Evolutionary conservation across 805 yeast species (phyloP).

Genomic region (Candida nemodendra): DNA sequence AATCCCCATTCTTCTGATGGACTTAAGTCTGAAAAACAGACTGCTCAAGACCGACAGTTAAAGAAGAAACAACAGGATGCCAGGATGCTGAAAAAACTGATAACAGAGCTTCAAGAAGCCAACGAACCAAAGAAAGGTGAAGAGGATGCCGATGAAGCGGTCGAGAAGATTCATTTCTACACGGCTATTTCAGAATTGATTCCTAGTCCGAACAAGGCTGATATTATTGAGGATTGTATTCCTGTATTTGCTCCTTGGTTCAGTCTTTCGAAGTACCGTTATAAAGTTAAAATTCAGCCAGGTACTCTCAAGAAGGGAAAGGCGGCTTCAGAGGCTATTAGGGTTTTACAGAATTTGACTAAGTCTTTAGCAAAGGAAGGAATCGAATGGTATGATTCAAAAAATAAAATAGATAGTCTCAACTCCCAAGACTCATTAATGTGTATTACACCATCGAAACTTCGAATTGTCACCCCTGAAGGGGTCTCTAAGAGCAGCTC

Average conservation of each 20-base stretch:
- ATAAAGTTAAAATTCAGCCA: conserved; percentile 81
- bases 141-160: conserved; percentile 21
- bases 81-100: conserved; percentile 31
- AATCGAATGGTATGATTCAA: conserved; percentile 70
- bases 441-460: conserved; percentile 66
- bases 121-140: conserved; percentile 14
- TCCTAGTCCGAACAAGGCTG: conserved; percentile 46
- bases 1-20: conserved; percentile 4
- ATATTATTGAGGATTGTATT: conserved; percentile 58
- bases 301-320: conserved; percentile 85
- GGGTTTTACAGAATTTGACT: conserved; percentile 46
- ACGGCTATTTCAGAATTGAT: conserved; percentile 32
- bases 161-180: conserved; percentile 36
- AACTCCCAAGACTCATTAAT: conserved; percentile 69
- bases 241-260: conserved; percentile 95
- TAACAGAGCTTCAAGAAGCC: conserved; percentile 26
- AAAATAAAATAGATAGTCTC: conserved; percentile 50
- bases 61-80: conserved; percentile 31
- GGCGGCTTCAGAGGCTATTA: conserved; percentile 66
- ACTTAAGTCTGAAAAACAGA: background rate
- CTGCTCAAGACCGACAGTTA: conserved; percentile 16
- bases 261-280: conserved; percentile 68
- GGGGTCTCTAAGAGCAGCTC: conserved; percentile 26
- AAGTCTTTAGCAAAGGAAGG: conserved; percentile 27
- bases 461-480: conserved; percentile 63